Evolutionary conservation across 176 grass and related monocot species (phyloP), one percentile per base, ranked within the genome.

Genomic region (Alopecurus myosuroides): DNA sequence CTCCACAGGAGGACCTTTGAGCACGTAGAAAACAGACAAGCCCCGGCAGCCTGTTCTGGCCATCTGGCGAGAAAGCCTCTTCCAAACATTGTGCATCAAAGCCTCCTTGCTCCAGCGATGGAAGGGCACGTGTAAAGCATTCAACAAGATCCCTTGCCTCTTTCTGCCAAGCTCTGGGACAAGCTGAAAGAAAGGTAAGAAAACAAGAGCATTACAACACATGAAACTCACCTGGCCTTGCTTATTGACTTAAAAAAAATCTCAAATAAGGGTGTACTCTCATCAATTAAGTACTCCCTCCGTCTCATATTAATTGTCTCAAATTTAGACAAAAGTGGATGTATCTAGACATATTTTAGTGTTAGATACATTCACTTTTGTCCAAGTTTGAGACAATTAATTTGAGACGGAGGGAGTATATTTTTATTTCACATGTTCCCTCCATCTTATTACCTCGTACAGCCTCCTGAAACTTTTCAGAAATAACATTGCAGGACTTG

Each of bases 181-280:
- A 29, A 39, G 70, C 63, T 40, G 52, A 49, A 49, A 49, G 46
- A 36, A 76, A n/a, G 37, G 20, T 26, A 29, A 75, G 2, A 20
- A n/a, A 49, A 22, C 17, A 41, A 78, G 46, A 49, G 50, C 19
- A 30, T 71, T 66, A 48, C 9, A 62, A 60, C 10, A 17, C 45
- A 75, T 20, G 20, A 77, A 75, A 81, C 77, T 82, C 80, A 89
- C 92, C 60, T 83, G 60, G 71, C 23, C 56, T 65, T 67, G 11
- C 41, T 79, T 72, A 17, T 73, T 76, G 36, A 68, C 78, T 78
- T 61, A 55, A 89, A 92, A n/a, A n/a, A 89, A 0, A 23, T 76
- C 46, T 92, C 81, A 14, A 89, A 68, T 52, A 80, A 2, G 34
- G n/a, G 9, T 55, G 67, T 11, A 34, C 31, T 57, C 5, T 71